Evolutionary conservation across 345 rosid genomes (phyloP).

Genomic region (Linum usitatissimum): DNA sequence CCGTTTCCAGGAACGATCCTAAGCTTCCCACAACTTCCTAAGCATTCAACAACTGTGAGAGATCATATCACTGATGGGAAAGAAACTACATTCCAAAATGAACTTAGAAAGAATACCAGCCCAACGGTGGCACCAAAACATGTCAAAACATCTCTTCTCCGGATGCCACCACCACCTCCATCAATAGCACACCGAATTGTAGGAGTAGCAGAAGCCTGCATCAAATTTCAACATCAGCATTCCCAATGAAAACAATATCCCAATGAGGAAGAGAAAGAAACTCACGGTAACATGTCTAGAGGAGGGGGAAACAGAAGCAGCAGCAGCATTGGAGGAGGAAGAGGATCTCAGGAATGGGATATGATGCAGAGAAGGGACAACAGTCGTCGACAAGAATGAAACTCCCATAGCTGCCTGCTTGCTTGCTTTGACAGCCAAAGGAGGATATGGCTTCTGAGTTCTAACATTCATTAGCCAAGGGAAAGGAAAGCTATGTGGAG

Average conservation of each 20-base stretch:
- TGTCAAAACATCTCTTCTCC: slow-evolving; percentile 53
- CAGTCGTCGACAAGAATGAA: slow-evolving; percentile 42
- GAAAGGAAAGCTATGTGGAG: background rate
- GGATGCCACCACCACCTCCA: slow-evolving; percentile 20
- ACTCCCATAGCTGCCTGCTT: slow-evolving; percentile 23
- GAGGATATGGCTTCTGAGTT: background rate
- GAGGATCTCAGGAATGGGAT: slow-evolving; percentile 17
- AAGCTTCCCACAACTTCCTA: slow-evolving; percentile 64
- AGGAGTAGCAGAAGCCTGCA: slow-evolving; percentile 24
- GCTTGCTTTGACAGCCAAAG: background rate
- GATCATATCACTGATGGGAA: no score
- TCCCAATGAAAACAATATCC: background rate
- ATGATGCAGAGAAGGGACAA: slow-evolving; percentile 33
- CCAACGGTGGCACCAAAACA: slow-evolving; percentile 46
- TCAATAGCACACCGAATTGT: slow-evolving; percentile 38
- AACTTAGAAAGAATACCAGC: slow-evolving; percentile 13
- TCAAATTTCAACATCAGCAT: background rate
- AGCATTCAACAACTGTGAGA: slow-evolving; percentile 1
- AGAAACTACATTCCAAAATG: no score
- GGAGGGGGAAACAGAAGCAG: background rate
- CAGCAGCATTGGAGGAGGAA: slow-evolving; percentile 5
- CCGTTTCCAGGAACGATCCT: slow-evolving; percentile 42
- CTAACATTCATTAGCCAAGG: background rate
- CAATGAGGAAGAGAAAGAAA: background rate
- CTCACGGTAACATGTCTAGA: slow-evolving; percentile 26